Conservation (phyloP, 2,329 filamentous ascomycete species). For the Alternaria sp. region DNA sequence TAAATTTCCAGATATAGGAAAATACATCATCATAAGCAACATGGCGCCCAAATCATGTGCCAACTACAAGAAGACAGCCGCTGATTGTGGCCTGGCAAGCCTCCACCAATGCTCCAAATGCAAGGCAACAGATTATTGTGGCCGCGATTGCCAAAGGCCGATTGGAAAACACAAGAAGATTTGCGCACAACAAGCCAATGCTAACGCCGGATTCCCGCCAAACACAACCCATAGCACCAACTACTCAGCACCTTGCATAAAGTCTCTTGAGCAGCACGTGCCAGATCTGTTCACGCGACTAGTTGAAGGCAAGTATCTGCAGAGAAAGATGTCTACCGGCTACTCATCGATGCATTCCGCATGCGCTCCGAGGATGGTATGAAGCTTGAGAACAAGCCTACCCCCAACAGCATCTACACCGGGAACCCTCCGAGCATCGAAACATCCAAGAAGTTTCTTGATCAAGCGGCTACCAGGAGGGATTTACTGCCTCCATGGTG, state of each 20-base stretch:
- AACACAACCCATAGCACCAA: slow-evolving; percentile 10
- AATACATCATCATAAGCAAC: not conserved
- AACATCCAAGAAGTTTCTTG: slow-evolving; percentile 33
- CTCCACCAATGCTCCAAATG: slow-evolving; percentile 44
- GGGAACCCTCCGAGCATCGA: slow-evolving; percentile 25
- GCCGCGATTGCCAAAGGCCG: slow-evolving; percentile 44
- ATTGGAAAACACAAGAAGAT: slow-evolving; percentile 49
- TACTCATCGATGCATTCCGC: slow-evolving; percentile 44
- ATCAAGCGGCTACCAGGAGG: slow-evolving; percentile 3
- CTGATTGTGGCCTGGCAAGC: slow-evolving; percentile 9
- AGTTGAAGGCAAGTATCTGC: slow-evolving; percentile 33
- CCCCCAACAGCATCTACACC: slow-evolving; percentile 26
- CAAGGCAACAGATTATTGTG: slow-evolving; percentile 43
- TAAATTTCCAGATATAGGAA: not conserved
- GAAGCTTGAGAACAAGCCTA: slow-evolving; percentile 24
- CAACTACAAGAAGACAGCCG: slow-evolving; percentile 29
- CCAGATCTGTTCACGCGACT: slow-evolving; percentile 35
- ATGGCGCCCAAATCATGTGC: slow-evolving; percentile 10
- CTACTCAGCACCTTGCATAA: slow-evolving; percentile 12
- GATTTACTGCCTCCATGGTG: slow-evolving; percentile 38
- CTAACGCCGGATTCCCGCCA: not conserved
- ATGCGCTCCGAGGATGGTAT: slow-evolving; percentile 35
- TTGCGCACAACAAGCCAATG: slow-evolving; percentile 22
- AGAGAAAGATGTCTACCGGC: slow-evolving; percentile 40
- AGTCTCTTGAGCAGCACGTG: slow-evolving; percentile 28